These are phyloP conservation scores for Phytopythium litorale DNA, from an alignment of 352 stramenopile species.

Conservation along the genomic window DNA sequence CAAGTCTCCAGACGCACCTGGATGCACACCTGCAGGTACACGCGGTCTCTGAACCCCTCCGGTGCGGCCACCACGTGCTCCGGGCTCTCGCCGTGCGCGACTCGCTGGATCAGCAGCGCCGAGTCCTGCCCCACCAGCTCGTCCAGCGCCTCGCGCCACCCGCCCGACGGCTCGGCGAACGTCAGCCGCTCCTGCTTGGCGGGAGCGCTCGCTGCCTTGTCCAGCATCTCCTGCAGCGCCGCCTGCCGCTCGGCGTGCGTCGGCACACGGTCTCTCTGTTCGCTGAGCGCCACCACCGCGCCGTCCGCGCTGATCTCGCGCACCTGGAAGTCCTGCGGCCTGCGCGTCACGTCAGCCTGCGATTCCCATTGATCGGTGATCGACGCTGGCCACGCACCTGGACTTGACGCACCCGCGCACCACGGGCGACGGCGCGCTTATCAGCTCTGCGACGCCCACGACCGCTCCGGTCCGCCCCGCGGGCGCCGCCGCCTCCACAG, in stretches of 20 bases:
- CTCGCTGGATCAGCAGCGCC: constrained; percentile 13
- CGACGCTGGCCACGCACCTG: constrained; percentile 24
- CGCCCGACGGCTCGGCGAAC: constrained; percentile 42
- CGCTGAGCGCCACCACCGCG: constrained; percentile 34
- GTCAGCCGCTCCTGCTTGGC: constrained; percentile 40
- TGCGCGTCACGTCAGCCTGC: background rate
- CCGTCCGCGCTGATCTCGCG: constrained; percentile 50
- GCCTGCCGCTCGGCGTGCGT: constrained; percentile 27
- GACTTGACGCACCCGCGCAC: constrained; percentile 41
- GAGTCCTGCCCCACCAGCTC: constrained; percentile 18
- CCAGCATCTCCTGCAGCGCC: constrained; percentile 28
- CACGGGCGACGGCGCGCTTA: constrained; percentile 13
- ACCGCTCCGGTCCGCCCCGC: constrained; percentile 6
- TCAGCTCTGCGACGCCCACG: constrained; percentile 50
- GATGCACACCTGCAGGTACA: constrained; percentile 71
- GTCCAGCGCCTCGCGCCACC: constrained; percentile 45
- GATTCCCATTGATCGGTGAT: background rate
- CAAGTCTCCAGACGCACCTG: constrained; percentile 36
- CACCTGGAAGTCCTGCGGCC: constrained; percentile 65
- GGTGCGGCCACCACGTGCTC: constrained; percentile 34
- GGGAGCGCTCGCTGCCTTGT: constrained; percentile 6
- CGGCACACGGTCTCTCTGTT: constrained; percentile 21
- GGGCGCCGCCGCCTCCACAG: background rate
- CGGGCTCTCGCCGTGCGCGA: constrained; percentile 16
- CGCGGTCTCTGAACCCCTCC: constrained; percentile 44